Percentiles rank a stretch among this genome's conserved stretches.
These are phyloP conservation scores for Durusdinium trenchii DNA, from an alignment of 73 alveolate species.

Conservation along the genomic window DNA sequence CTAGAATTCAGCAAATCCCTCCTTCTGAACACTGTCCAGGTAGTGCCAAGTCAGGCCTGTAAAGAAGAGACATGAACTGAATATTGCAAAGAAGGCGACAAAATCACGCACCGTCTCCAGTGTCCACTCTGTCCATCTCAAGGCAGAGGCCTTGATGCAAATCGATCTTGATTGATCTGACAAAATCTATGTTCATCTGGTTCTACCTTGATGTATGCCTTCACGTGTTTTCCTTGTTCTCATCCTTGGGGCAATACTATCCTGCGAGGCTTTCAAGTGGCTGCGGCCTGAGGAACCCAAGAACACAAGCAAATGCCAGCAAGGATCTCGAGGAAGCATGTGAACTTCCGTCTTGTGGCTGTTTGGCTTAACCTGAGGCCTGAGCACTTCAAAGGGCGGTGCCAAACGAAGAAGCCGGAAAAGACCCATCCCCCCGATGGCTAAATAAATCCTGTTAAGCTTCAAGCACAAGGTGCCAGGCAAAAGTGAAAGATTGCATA, in stretches of 20 bases:
- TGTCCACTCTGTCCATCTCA: slow-evolving; percentile 62
- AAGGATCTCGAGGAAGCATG: too few relatives aligned
- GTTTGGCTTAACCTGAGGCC: slow-evolving; percentile 5
- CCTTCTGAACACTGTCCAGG: slow-evolving; percentile 92
- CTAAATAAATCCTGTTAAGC: slow-evolving; percentile 22
- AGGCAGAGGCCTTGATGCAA: too few relatives aligned
- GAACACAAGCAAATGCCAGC: too few relatives aligned
- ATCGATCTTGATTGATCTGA: too few relatives aligned
- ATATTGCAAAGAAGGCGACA: neutral
- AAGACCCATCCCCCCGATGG: slow-evolving; percentile 49
- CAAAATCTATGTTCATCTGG: too few relatives aligned
- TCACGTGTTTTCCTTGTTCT: too few relatives aligned
- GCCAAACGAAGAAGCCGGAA: slow-evolving; percentile 26
- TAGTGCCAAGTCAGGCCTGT: slow-evolving; percentile 78
- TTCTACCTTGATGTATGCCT: too few relatives aligned
- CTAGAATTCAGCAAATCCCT: neutral
- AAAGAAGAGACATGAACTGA: neutral
- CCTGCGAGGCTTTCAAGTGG: slow-evolving; percentile 44
- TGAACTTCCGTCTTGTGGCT: neutral
- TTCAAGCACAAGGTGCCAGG: neutral
- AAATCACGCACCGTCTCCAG: slow-evolving; percentile 41
- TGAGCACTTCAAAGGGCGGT: slow-evolving; percentile 63
- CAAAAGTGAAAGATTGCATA: neutral
- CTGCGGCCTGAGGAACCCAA: slow-evolving; percentile 38
- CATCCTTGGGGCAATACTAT: neutral